Percentiles rank a stretch among this genome's conserved stretches.
Conservation (phyloP, 2,329 filamentous ascomycete genomes). For the Exophiala sp. region DNA sequence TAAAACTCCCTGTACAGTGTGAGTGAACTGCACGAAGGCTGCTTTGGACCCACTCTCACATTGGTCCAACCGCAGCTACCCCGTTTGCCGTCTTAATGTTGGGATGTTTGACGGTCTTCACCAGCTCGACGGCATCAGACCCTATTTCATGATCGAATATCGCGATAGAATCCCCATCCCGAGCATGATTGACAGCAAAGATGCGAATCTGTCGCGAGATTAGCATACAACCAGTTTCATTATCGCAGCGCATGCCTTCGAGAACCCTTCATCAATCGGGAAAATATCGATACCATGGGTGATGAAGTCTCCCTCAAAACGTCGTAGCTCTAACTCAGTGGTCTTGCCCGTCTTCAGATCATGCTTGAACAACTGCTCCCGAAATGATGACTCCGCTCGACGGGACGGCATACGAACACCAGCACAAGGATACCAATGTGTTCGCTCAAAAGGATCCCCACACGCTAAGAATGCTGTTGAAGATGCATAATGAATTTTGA, state of each 20-base stretch:
- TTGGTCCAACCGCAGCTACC: constrained; percentile 12
- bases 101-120: constrained; percentile 21
- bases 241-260: constrained; percentile 2
- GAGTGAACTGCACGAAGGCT: background rate
- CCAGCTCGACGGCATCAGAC: constrained; percentile 16
- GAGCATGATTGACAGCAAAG: constrained; percentile 23
- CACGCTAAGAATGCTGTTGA: constrained; percentile 22
- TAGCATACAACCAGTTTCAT: background rate
- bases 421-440: constrained; percentile 22
- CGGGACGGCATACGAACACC: constrained; percentile 9
- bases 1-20: constrained; percentile 13
- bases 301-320: constrained; percentile 24
- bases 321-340: constrained; percentile 10
- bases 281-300: constrained; percentile 22
- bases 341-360: constrained; percentile 16
- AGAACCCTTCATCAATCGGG: constrained; percentile 11
- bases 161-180: constrained; percentile 20
- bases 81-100: constrained; percentile 24
- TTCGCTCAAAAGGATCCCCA: constrained; percentile 17
- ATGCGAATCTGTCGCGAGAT: constrained; percentile 11
- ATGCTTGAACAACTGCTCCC: constrained; percentile 22
- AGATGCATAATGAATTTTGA: constrained; percentile 22
- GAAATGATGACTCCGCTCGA: constrained; percentile 21
- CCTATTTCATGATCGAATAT: constrained; percentile 18
- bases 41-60: constrained; percentile 4